Evolutionary conservation across 257 asterid species (phyloP).

Genomic region (Eucommia ulmoides): DNA sequence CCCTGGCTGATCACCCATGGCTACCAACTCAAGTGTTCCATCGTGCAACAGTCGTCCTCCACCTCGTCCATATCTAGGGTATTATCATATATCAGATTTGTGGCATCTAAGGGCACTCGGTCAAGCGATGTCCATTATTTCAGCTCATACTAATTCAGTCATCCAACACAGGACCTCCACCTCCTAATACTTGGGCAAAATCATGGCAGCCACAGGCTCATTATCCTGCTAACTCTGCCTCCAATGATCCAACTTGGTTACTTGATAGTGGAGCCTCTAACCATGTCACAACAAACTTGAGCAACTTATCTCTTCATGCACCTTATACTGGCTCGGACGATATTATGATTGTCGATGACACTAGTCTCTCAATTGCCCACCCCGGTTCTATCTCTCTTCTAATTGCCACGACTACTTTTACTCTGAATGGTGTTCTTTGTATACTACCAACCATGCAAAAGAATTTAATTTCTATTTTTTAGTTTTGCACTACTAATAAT

Average conservation of each 20-base stretch:
- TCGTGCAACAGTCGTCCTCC: neutral
- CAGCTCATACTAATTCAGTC: neutral
- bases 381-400: neutral
- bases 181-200: neutral
- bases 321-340: neutral
- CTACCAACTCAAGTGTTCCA: neutral
- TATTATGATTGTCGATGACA: neutral
- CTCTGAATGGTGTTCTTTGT: neutral
- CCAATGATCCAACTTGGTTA: neutral
- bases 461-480: neutral
- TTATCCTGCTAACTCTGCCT: neutral
- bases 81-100: neutral
- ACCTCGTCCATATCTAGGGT: neutral
- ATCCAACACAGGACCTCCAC: neutral
- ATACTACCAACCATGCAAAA: neutral
- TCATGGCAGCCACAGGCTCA: neutral
- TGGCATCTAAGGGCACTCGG: neutral
- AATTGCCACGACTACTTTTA: neutral
- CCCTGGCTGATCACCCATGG: neutral
- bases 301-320: neutral
- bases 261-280: neutral
- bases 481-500: neutral
- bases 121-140: neutral
- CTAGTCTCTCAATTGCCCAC: neutral
- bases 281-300: neutral